Evolutionary conservation across 208 protist species (phyloP).

Genomic region (Leptomonas seymouri): DNA sequence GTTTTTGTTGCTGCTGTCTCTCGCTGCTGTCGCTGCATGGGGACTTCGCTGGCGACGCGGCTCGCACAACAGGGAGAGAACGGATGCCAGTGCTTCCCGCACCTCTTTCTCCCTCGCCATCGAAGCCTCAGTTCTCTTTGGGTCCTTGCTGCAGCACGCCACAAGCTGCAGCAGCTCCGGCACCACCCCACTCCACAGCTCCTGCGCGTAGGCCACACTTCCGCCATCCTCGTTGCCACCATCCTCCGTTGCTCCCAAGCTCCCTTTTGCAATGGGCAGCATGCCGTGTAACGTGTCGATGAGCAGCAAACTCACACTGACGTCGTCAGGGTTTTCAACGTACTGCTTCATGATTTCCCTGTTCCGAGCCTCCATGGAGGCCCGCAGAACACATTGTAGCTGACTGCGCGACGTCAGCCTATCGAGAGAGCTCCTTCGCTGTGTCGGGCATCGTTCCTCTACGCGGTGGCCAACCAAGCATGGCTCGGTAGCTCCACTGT

Average conservation of each 20-base stretch:
- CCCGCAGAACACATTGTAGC: constrained; percentile 46
- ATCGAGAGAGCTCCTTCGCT: too few relatives aligned
- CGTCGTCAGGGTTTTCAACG: constrained; percentile 39
- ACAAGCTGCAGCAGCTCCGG: constrained; percentile 34
- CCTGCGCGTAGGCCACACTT: neutral
- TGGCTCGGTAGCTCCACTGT: neutral
- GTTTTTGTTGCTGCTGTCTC: constrained; percentile 2
- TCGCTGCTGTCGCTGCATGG: neutral
- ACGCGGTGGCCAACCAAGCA: neutral
- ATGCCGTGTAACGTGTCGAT: constrained; percentile 31
- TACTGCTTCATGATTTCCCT: constrained; percentile 47
- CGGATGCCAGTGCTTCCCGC: constrained; percentile 17
- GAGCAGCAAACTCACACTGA: constrained; percentile 38
- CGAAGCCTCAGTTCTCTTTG: constrained; percentile 8
- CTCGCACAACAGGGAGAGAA: constrained; percentile 9
- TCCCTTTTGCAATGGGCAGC: constrained; percentile 21
- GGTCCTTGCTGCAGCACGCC: constrained; percentile 17
- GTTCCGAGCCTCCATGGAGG: constrained; percentile 55
- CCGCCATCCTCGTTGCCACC: neutral
- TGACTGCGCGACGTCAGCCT: constrained; percentile 33
- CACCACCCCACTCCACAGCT: constrained; percentile 15
- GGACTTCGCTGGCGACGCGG: neutral
- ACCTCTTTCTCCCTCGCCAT: constrained; percentile 21
- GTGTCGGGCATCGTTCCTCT: too few relatives aligned
- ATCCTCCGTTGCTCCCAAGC: constrained; percentile 3